These are phyloP conservation scores for Nothomitra cinnamomea DNA, from an alignment of 2,329 filamentous ascomycete genomes.

Conservation along the genomic window DNA sequence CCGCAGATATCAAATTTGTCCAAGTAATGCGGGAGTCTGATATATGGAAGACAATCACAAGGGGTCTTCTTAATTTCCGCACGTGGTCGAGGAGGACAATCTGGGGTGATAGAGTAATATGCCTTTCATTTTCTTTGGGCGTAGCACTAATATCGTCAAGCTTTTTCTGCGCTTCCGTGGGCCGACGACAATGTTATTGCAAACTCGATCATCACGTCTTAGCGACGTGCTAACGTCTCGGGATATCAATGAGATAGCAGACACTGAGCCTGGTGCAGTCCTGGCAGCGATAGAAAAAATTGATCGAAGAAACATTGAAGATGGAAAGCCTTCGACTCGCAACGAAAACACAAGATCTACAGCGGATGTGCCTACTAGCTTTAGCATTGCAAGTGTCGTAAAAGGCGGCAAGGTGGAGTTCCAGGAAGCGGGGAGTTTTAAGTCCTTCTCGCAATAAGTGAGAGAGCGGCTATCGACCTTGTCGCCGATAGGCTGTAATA, in stretches of 20 bases:
- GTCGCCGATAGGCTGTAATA: neutral
- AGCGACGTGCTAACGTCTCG: constrained; percentile 60
- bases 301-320: constrained; percentile 15
- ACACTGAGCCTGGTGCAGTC: constrained; percentile 13
- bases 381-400: constrained; percentile 34
- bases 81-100: constrained; percentile 68
- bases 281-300: constrained; percentile 12
- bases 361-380: neutral
- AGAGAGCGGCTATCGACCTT: neutral
- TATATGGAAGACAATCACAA: constrained; percentile 53
- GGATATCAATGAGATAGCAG: constrained; percentile 79
- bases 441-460: neutral
- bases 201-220: constrained; percentile 66
- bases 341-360: neutral
- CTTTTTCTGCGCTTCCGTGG: constrained; percentile 83
- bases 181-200: constrained; percentile 70
- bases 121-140: neutral
- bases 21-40: constrained; percentile 52
- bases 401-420: constrained; percentile 51
- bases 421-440: constrained; percentile 30
- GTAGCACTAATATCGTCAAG: constrained; percentile 18
- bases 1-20: constrained; percentile 59
- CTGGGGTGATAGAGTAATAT: constrained; percentile 64
- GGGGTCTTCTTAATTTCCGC: constrained; percentile 49
- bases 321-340: constrained; percentile 19